Base-by-base conservation (phyloP, 768 basidiomycete genomes). In the Suillus ampliporus region DNA sequence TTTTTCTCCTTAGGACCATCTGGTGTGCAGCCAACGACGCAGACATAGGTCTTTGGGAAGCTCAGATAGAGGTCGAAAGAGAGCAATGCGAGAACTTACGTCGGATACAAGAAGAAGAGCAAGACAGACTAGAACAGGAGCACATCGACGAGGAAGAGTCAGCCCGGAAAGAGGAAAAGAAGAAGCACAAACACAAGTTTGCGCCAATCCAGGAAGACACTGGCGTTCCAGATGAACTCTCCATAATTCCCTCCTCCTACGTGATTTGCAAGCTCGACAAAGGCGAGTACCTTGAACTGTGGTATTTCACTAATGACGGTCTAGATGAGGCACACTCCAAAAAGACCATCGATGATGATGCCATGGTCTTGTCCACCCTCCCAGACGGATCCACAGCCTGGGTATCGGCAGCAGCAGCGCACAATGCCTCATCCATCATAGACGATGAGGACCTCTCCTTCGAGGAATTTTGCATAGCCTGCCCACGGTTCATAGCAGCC, bases 141-240 rank as follows among this genome's bases (percentile, higher is more conserved):
- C 31, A 6, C 4, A 6, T 31, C 3, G 31, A 31, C 6, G 34
- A 59, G 7, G 31, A 26, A 2, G 31, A 59, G 1, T 9, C 19
- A 1, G 46, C 46, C 0, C 7, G 11, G 6, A 44, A 53, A 14
- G 60, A 61, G 8, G 60, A 61, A 2, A 15, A 14, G 1, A 61
- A 61, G 38, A 61, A 61, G 14, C 8, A 61, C 8, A 61, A 54
- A 6, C 14, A 26, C 38, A 61, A 61, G 23, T 61, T 28, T 10
- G n/a, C 8, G 6, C 46, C 46, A 0, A 47, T 48, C 3, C 46
- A n/a, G 3, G n/a, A 6, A 31, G 3, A 31, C 31, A 51, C 6
- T 14, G 10, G 37, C 1, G 14, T 60, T 1, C 35, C 59, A 4
- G 15, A 19, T 3, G 23, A 52, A 0, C 5, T 13, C 0, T 14